phyloP scores from a whole-genome alignment of 306 rosid species.

The Cicer yamashitae region DNA sequence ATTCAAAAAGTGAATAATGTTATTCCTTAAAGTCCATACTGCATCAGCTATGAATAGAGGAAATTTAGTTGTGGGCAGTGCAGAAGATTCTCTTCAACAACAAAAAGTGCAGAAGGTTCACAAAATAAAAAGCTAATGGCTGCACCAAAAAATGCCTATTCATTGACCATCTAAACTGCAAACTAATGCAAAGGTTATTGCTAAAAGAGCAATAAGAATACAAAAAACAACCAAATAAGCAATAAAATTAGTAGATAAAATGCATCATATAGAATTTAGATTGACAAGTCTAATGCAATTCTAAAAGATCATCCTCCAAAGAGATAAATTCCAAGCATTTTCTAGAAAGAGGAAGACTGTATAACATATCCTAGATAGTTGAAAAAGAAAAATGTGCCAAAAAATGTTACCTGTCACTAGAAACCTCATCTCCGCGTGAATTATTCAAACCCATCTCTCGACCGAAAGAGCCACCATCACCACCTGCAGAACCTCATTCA shows the following conservation, averaged over 20 bases:
- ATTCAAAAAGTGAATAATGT: background rate
- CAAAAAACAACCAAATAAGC: background rate
- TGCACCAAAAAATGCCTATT: background rate
- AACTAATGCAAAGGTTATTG: background rate
- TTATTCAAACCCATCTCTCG: slow-evolving; percentile 64
- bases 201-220: slow-evolving; percentile 14
- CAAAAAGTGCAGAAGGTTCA: background rate
- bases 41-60: background rate
- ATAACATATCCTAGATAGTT: background rate
- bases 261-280: background rate
- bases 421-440: slow-evolving; percentile 60
- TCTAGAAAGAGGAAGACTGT: background rate
- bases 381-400: background rate
- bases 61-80: background rate
- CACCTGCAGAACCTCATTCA: slow-evolving; percentile 56
- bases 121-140: background rate
- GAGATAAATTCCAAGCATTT: slow-evolving; percentile 3
- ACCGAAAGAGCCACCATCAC: slow-evolving; percentile 56
- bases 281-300: slow-evolving; percentile 17
- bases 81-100: too few species aligned
- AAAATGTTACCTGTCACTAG: slow-evolving; percentile 59
- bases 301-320: background rate
- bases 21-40: slow-evolving; percentile 7
- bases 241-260: background rate
- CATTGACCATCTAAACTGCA: slow-evolving; percentile 20